A percentile compares a stretch with the other conserved stretches of the same genome.
These are phyloP conservation scores for Coprinellus micaceus DNA, from an alignment of 768 basidiomycete species.

Conservation along the genomic window DNA sequence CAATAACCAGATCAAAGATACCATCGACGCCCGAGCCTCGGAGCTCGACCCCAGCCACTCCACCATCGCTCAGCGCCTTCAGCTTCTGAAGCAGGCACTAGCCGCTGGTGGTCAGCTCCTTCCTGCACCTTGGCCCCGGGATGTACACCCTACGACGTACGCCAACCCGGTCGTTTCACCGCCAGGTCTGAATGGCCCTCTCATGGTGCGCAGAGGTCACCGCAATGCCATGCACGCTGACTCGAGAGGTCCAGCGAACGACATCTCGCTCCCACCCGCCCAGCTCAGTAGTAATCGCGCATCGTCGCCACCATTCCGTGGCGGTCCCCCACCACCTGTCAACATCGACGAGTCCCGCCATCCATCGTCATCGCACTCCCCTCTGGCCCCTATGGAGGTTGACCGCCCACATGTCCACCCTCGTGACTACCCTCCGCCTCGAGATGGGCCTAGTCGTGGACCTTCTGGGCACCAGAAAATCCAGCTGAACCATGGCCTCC, in stretches of 20 bases:
- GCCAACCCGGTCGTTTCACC: conserved; percentile 74
- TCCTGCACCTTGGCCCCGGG: conserved; percentile 88
- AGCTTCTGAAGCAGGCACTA: conserved; percentile 77
- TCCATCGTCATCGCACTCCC: conserved; percentile 58
- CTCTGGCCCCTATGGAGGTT: conserved; percentile 77
- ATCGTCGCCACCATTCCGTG: conserved; percentile 70
- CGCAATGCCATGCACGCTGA: no score
- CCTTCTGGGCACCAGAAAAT: conserved; percentile 53
- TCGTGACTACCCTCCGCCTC: conserved; percentile 54
- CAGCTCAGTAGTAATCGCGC: conserved; percentile 42
- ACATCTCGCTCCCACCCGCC: conserved; percentile 57
- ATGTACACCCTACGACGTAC: conserved; percentile 95
- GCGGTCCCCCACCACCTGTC: conserved; percentile 80
- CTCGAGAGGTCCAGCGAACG: conserved; percentile 57
- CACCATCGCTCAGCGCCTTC: conserved; percentile 77
- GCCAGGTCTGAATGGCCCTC: conserved; percentile 59
- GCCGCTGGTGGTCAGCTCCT: conserved; percentile 69
- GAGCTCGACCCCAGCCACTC: conserved; percentile 83
- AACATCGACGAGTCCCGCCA: conserved; percentile 75
- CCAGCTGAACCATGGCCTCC: conserved; percentile 65
- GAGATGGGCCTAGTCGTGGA: conserved; percentile 44
- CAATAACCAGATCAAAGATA: conserved; percentile 98
- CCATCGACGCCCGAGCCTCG: no score
- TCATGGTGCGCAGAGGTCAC: conserved; percentile 55
- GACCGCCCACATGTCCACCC: conserved; percentile 49